Evolutionary conservation across 2,329 filamentous ascomycete genomes (phyloP).

Genomic region (Pseudocercospora vitis): DNA sequence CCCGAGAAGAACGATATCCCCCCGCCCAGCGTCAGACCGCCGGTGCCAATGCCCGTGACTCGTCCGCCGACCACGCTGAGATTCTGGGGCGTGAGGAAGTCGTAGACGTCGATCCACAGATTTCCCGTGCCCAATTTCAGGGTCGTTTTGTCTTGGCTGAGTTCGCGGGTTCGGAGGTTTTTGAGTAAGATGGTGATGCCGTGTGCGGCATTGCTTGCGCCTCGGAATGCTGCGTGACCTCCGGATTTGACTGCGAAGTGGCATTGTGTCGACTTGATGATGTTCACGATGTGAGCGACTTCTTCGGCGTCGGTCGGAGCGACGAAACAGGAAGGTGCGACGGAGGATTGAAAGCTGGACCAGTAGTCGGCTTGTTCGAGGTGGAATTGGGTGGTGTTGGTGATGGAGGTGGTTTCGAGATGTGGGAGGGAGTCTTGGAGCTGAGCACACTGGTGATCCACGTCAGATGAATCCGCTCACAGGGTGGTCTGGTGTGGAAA

Average conservation of each 20-base stretch:
- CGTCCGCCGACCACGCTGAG: slow-evolving; percentile 30
- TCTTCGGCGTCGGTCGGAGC: slow-evolving; percentile 14
- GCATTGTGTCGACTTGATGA: slow-evolving; percentile 20
- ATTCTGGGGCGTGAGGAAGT: slow-evolving; percentile 19
- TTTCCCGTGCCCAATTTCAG: slow-evolving; percentile 21
- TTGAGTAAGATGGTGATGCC: slow-evolving; percentile 33
- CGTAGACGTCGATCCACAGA: slow-evolving; percentile 27
- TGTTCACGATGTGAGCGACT: slow-evolving; percentile 15
- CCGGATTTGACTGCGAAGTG: slow-evolving; percentile 34
- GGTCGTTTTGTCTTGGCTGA: slow-evolving; percentile 15
- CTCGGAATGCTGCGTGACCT: slow-evolving; percentile 31
- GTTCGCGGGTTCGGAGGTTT: slow-evolving; percentile 23
- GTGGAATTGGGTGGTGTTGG: slow-evolving; percentile 9
- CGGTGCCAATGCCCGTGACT: slow-evolving; percentile 32
- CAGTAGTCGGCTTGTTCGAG: slow-evolving; percentile 17
- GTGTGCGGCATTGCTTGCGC: slow-evolving; percentile 28
- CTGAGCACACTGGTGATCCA: neutral
- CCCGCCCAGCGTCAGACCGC: slow-evolving; percentile 34
- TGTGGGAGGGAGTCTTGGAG: neutral
- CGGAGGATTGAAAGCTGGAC: slow-evolving; percentile 17
- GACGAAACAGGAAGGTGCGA: slow-evolving; percentile 24
- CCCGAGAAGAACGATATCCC: slow-evolving; percentile 35
- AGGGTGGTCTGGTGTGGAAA: neutral
- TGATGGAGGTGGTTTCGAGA: neutral
- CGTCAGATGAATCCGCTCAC: no score